phyloP scores from a whole-genome alignment of 345 rosid genomes.

The Citrus reticulata region DNA sequence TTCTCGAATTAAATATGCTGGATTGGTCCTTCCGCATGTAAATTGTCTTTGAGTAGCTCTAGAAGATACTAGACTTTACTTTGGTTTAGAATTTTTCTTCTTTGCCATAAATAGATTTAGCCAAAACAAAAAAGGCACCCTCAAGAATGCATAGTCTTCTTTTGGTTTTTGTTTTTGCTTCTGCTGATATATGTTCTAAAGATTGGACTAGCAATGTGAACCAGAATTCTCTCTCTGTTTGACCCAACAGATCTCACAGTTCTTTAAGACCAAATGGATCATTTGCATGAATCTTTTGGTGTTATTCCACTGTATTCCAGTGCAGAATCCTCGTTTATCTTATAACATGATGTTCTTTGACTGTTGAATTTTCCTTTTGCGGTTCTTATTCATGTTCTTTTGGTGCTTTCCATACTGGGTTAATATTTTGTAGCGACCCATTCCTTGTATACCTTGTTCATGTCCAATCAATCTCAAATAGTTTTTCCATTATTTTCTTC shows the following conservation, averaged over 20 bases:
- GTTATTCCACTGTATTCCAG: background rate
- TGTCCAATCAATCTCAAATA: background rate
- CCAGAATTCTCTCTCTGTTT: too few species aligned
- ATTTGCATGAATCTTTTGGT: background rate
- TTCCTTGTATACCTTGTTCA: background rate
- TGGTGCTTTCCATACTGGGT: background rate
- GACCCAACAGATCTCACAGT: too few species aligned
- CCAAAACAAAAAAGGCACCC: background rate
- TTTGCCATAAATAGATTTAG: background rate
- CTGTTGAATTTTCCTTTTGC: background rate
- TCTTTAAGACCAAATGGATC: background rate
- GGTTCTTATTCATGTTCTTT: background rate
- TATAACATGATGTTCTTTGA: background rate
- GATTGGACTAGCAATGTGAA: too few species aligned
- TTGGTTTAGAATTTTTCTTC: background rate
- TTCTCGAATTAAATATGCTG: background rate
- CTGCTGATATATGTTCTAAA: too few species aligned
- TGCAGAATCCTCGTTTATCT: background rate
- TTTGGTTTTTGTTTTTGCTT: too few species aligned
- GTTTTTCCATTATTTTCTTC: background rate
- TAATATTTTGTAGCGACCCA: background rate
- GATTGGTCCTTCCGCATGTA: background rate
- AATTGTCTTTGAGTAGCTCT: background rate
- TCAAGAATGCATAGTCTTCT: background rate
- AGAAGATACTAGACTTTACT: background rate